Base-by-base conservation (phyloP, 306 rosid genomes). In the Oemleria cerasiformis region DNA sequence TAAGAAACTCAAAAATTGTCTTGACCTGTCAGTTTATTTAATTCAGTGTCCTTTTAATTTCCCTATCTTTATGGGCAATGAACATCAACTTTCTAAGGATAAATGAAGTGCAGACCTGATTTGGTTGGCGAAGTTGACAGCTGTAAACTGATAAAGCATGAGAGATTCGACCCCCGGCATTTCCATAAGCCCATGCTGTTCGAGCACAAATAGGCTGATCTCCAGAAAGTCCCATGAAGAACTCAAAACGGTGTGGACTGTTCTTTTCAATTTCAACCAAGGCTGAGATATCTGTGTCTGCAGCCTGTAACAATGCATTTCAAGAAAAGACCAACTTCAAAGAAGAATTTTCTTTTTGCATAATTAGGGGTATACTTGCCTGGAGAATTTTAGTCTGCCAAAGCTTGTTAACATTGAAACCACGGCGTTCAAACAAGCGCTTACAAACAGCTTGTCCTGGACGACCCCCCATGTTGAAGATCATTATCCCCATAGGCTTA, bases 181-280 rank as follows among this genome's bases (percentile, higher is more conserved):
- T 82, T 73, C 97, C 99, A 73, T 89, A 94, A 67, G 97, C 97
- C 95, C 90, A 91, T 15, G 99, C 99, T 75, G 99, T 87, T 34
- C 99, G 87, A 49, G 99, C 99, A 81, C 99, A 94, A 63, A 94
- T 85, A 71, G 96, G 91, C 81, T 86, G 99, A 81, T 94, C 99
- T 59, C 92, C 99, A 82, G 96, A 80, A 71, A 91, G 92, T 72
- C 99, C 98, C 99, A 94, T 94, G 77, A 94, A 94, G 86, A 94
- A 94, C 89, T 94, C 99, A 78, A 94, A 94, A 59, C 99, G 97
- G 71, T 94, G 99, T 3, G 96, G 99, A 72, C 97, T 94, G 79
- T 86, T 94, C 85, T 94, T 94, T 82, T 94, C 99, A 78, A 94
- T 94, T 80, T 94, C 97, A 81, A 94, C 99, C 70, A 94, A 86